Evolutionary conservation across 768 basidiomycete species (phyloP), one percentile per base, ranked within the genome.

Genomic region (Russula vinacea): DNA sequence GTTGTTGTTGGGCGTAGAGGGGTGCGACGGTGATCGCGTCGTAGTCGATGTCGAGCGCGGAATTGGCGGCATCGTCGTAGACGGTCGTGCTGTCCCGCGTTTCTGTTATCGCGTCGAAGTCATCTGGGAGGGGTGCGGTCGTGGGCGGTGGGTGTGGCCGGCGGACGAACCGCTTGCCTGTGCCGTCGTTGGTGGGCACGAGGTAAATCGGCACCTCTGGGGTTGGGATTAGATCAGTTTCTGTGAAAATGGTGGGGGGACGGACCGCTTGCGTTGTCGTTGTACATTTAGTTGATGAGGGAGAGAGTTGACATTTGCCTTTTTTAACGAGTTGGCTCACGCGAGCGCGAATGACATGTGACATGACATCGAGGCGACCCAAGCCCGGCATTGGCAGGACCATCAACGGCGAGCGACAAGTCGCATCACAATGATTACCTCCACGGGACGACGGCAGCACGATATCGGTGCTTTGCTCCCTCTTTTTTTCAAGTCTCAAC

Each of bases 91-190:
- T 40, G 24, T 62, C 65, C 45, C 66, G 68, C 19, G 68, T 67
- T 33, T 49, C 62, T 3, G 75, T 76, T 55, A 71, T 67, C 33
- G 75, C 78, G 66, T 80, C 79, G 56, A 79, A 79, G 61, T 79
- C 74, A 53, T 79, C 78, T 42, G 75, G 73, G 37, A 77, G 73
- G 14, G 78, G 76, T 22, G 75, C 66, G n/a, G 76, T 77, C 26
- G 77, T 76, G 7, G 75, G 74, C 0, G 79, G 76, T 17, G 78
- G 73, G 39, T 73, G 75, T 32, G 75, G 77, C 24, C 78, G 76
- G 56, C 74, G 74, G 22, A 78, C 70, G 62, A 76, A 70, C 4
- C 72, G 73, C 65, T 78, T 78, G 39, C 74, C 76, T 29, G 29
- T 29, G 35, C 35, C 35, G 35, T 35, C 35, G 35, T 35, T 35